phyloP scores from a whole-genome alignment of 2,329 filamentous ascomycete species.

The Hypoxylon rubiginosum region DNA sequence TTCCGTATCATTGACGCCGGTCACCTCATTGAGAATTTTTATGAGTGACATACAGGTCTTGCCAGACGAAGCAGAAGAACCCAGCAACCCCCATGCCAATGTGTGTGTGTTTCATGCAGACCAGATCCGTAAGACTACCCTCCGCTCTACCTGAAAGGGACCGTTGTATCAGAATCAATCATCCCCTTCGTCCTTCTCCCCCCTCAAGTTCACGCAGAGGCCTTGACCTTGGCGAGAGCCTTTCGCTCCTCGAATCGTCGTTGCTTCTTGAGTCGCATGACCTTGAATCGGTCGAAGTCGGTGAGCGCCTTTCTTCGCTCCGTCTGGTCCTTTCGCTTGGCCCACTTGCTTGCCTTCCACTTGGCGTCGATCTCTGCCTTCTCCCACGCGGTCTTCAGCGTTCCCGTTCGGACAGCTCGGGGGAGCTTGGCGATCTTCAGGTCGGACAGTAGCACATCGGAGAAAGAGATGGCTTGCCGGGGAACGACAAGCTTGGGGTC shows the following conservation, averaged over 20 bases:
- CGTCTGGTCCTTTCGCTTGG: slow-evolving; percentile 90
- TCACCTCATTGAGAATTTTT: slow-evolving; percentile 62
- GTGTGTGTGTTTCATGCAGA: slow-evolving; percentile 60
- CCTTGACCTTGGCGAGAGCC: slow-evolving; percentile 93
- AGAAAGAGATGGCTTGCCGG: slow-evolving; percentile 87
- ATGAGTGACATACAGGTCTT: slow-evolving; percentile 75
- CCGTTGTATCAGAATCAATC: slow-evolving; percentile 57
- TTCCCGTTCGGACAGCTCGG: slow-evolving; percentile 84
- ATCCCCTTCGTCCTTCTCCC: slow-evolving; percentile 51
- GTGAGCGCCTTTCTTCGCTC: slow-evolving; percentile 90
- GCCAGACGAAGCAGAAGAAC: slow-evolving; percentile 66
- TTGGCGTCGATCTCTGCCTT: slow-evolving; percentile 91
- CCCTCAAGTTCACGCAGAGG: slow-evolving; percentile 73
- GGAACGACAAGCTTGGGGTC: slow-evolving; percentile 83
- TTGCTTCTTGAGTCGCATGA: slow-evolving; percentile 99
- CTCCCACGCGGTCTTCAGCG: slow-evolving; percentile 91
- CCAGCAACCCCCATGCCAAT: slow-evolving; percentile 71
- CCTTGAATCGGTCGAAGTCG: slow-evolving; percentile 99
- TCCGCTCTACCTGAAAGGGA: slow-evolving; percentile 42
- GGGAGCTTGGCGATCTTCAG: slow-evolving; percentile 89
- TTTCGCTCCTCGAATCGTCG: slow-evolving; percentile 98
- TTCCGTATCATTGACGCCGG: slow-evolving; percentile 76
- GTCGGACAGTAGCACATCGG: slow-evolving; percentile 87
- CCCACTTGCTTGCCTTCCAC: slow-evolving; percentile 92
- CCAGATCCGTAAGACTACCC: slow-evolving; percentile 48